phyloP scores from a whole-genome alignment of 140 eudicot genomes.

The Erigeron philadelphicus region DNA sequence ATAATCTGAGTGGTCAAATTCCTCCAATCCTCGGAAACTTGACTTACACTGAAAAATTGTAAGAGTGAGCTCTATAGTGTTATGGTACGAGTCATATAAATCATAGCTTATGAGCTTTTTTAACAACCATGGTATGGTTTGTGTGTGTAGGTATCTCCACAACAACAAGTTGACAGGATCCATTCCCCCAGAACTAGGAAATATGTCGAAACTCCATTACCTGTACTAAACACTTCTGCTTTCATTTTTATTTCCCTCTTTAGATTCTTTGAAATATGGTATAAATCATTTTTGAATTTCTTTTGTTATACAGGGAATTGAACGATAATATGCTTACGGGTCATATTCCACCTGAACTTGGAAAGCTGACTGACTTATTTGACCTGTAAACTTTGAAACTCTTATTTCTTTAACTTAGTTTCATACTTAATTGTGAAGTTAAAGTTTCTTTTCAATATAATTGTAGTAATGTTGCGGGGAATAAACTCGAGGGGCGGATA shows the following conservation, averaged over 20 bases:
- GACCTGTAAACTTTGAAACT: conserved; percentile 55
- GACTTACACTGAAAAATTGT: conserved; percentile 72
- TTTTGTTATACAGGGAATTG: conserved; percentile 46
- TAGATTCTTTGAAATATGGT: not conserved
- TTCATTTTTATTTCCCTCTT: not conserved
- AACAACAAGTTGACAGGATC: conserved; percentile 81
- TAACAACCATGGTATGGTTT: not conserved
- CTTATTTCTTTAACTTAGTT: conserved; percentile 2
- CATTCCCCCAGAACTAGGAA: conserved; percentile 96
- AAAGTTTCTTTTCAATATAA: not conserved
- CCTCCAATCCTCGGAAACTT: conserved; percentile 84
- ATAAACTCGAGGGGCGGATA: conserved; percentile 67
- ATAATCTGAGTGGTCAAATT: conserved; percentile 64
- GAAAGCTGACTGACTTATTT: conserved; percentile 85
- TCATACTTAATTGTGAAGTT: too few species aligned
- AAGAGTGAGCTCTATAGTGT: conserved; percentile 7
- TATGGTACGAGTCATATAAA: not conserved
- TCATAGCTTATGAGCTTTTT: not conserved
- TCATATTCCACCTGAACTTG: conserved; percentile 81
- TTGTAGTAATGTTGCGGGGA: conserved; percentile 82
- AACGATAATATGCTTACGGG: conserved; percentile 81
- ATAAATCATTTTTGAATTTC: not conserved
- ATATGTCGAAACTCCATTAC: conserved; percentile 93
- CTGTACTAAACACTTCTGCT: conserved; percentile 39
- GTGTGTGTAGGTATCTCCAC: conserved; percentile 75